These are phyloP conservation scores for Cutaneotrichosporon cyanovorans DNA, from an alignment of 1,284 basidiomycete genomes.

Conservation along the genomic window DNA sequence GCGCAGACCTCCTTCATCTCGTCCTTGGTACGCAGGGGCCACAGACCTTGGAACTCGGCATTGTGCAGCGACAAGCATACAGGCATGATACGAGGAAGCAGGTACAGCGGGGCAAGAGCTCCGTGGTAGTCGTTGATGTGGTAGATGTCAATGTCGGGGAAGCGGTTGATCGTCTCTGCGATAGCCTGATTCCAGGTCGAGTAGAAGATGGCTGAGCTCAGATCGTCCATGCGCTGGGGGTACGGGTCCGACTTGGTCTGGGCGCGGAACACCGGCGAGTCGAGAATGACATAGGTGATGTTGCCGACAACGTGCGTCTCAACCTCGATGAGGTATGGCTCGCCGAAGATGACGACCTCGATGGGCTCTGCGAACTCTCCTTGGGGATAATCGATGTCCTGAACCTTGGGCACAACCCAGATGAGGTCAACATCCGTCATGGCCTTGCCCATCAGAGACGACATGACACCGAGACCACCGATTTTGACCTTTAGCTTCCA, in stretches of 20 bases:
- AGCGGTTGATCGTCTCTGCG: conserved; percentile 73
- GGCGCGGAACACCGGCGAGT: conserved; percentile 88
- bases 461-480: conserved; percentile 93
- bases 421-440: conserved; percentile 90
- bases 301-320: conserved; percentile 86
- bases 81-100: conserved; percentile 79
- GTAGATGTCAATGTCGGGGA: conserved; percentile 72
- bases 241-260: conserved; percentile 91
- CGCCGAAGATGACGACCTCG: conserved; percentile 90
- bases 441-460: conserved; percentile 87
- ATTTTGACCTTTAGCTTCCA: conserved; percentile 97
- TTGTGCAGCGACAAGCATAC: conserved; percentile 89
- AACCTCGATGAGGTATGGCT: conserved; percentile 87
- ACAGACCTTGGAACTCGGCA: conserved; percentile 90
- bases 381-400: conserved; percentile 79
- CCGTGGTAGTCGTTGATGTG: conserved; percentile 74
- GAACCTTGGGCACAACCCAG: conserved; percentile 89
- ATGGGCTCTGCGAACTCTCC: conserved; percentile 87
- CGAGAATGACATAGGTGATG: conserved; percentile 85
- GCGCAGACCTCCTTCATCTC: conserved; percentile 96
- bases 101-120: conserved; percentile 77
- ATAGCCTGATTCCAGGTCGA: conserved; percentile 96
- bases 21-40: conserved; percentile 88
- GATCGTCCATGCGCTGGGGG: conserved; percentile 89
- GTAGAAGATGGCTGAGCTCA: conserved; percentile 90